Conservation (phyloP, 345 rosid genomes). For the Litchi chinensis region DNA sequence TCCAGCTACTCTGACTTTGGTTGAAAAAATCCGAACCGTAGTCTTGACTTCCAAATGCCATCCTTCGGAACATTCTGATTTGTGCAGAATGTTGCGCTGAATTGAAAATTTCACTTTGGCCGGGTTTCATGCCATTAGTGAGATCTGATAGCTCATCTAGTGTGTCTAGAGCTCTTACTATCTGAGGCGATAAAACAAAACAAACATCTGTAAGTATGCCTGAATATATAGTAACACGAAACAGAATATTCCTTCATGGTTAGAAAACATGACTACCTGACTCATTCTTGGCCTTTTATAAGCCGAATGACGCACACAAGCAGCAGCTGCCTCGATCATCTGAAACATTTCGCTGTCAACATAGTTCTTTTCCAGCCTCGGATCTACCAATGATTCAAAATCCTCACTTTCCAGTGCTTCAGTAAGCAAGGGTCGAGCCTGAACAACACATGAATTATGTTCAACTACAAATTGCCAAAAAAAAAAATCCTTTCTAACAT, state of each 20-base stretch:
- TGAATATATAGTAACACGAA: neutral
- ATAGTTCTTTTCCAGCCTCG: constrained; percentile 63
- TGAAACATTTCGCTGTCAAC: constrained; percentile 74
- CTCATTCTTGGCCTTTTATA: constrained; percentile 90
- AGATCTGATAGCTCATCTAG: constrained; percentile 74
- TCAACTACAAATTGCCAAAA: neutral
- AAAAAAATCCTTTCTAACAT: too few relatives aligned
- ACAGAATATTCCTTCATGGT: neutral
- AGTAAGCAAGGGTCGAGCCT: constrained; percentile 87
- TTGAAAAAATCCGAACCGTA: constrained; percentile 71
- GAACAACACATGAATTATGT: constrained; percentile 20
- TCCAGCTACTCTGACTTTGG: constrained; percentile 78
- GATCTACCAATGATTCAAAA: constrained; percentile 70
- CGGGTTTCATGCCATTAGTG: constrained; percentile 90
- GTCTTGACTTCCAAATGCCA: constrained; percentile 97
- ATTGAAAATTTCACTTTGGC: constrained; percentile 78
- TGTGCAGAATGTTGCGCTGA: constrained; percentile 90
- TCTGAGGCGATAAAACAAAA: constrained; percentile 32
- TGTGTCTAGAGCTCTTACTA: constrained; percentile 85
- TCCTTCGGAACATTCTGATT: constrained; percentile 85
- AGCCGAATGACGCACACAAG: constrained; percentile 93
- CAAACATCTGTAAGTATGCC: neutral
- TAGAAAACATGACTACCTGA: constrained; percentile 50
- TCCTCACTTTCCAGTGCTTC: constrained; percentile 79
- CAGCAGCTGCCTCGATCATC: constrained; percentile 98